Evolutionary conservation across 345 rosid species (phyloP).

Genomic region (Linum trigynum): DNA sequence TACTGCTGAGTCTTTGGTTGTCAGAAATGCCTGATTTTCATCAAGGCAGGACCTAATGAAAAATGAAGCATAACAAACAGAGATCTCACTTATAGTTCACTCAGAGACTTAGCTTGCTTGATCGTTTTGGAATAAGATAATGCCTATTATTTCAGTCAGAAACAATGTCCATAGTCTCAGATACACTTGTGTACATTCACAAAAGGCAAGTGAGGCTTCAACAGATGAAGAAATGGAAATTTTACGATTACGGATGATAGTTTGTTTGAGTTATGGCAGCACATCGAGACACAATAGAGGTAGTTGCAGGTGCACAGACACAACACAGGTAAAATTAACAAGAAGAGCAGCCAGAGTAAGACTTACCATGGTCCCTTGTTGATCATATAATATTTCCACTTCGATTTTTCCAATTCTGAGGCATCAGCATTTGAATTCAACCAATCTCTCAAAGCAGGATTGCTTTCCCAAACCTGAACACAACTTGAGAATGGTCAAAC

Average conservation of each 20-base stretch:
- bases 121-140: background rate
- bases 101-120: background rate
- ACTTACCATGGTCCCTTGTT: conserved; percentile 87
- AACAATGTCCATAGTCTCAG: no score
- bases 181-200: background rate
- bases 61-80: conserved; percentile 10
- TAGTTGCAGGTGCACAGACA: no score
- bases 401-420: conserved; percentile 57
- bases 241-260: no score
- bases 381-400: conserved; percentile 69
- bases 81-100: background rate
- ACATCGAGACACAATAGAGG: no score
- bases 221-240: no score
- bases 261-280: background rate
- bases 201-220: background rate
- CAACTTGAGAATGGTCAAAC: background rate
- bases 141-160: background rate
- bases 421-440: conserved; percentile 56
- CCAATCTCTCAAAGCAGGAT: conserved; percentile 76
- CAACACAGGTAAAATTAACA: background rate
- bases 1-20: conserved; percentile 80
- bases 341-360: conserved; percentile 6
- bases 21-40: conserved; percentile 74
- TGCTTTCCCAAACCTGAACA: conserved; percentile 74
- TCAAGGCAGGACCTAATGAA: conserved; percentile 77